Evolutionary conservation across 169 alveolate species (phyloP).

Genomic region (Eimeria maxima): DNA sequence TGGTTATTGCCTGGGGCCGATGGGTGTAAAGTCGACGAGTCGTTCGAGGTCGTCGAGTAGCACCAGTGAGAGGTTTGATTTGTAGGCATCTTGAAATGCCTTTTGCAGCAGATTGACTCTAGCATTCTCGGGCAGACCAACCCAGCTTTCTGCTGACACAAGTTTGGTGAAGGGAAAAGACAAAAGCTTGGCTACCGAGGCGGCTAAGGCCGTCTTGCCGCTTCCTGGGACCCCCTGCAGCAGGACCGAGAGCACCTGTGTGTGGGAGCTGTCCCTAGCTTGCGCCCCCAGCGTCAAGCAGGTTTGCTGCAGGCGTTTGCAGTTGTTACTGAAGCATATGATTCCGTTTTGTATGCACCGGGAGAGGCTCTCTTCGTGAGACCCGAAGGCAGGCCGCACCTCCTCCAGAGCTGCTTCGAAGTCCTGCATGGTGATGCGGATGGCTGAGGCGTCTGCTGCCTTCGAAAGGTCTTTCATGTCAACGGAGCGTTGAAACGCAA

Average conservation of each 20-base stretch:
- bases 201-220: conserved; percentile 99
- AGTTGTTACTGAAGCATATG: conserved; percentile 94
- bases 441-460: conserved; percentile 87
- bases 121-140: conserved; percentile 93
- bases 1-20: conserved; percentile 95
- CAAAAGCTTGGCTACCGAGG: conserved; percentile 96
- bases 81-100: conserved; percentile 99
- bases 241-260: conserved; percentile 96
- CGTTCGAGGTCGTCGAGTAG: conserved; percentile 98
- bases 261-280: conserved; percentile 91
- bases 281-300: conserved; percentile 89
- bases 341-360: conserved; percentile 94
- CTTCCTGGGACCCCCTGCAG: conserved; percentile 95
- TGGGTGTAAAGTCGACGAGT: conserved; percentile 97
- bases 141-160: conserved; percentile 97
- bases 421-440: conserved; percentile 92
- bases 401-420: conserved; percentile 97
- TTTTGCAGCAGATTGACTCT: conserved; percentile 94
- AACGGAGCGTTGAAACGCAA: conserved; percentile 96
- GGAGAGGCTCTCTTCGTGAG: conserved; percentile 90
- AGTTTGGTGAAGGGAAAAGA: conserved; percentile 98
- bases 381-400: conserved; percentile 98
- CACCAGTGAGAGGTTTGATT: conserved; percentile 96
- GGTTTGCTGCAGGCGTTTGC: conserved; percentile 91
- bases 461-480: conserved; percentile 89